Evolutionary conservation across 257 asterid species (phyloP), one percentile per base, ranked within the genome.

Genomic region (Jasminum sambac): DNA sequence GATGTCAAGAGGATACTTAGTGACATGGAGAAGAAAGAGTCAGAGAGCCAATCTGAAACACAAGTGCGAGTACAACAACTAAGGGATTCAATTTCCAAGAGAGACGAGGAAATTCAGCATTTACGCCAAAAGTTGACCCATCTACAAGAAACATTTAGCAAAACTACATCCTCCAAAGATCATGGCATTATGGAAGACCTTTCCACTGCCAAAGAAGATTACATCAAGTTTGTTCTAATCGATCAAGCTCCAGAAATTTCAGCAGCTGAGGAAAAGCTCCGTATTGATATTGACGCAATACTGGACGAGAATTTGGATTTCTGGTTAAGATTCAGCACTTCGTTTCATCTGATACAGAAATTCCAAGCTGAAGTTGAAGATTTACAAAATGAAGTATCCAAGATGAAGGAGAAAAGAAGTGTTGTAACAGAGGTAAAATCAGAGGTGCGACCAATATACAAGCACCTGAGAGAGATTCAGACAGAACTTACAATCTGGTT

Each of bases 261-360:
- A 5, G 80, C 23, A 14, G 67, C 74, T 17, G 88, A 84, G 75
- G 88, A 81, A 70, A 79, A 77, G 67, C 84, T 84, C 50, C 72
- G 88, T 42, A 36, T 41, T 57, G 79, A 78, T 26, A 84, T 84
- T 23, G 86, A 84, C 64, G 80, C 81, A 60, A 74, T 84, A 36
- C 79, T 84, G 36, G 86, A 84, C 8, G 88, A 81, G 48, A 81
- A 84, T 68, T 64, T 84, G 66, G 81, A 79, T 72, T 84, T 78
- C 84, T 84, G 86, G 88, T 48, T 81, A 66, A 74, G 84, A 58
- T 84, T 81, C 44, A 81, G 88, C 86, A 71, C 86, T 23, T 66
- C 88, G 40, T 84, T 74, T 70, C 86, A 84, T 79, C 88, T 78
- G 75, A 72, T 84, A 21, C 86, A 79, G 72, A 84, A 81, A 55